A percentile compares a stretch with the other conserved stretches of the same genome.
Evolutionary conservation across 768 basidiomycete genomes (phyloP).

Genomic region (Termitomyces sp.): DNA sequence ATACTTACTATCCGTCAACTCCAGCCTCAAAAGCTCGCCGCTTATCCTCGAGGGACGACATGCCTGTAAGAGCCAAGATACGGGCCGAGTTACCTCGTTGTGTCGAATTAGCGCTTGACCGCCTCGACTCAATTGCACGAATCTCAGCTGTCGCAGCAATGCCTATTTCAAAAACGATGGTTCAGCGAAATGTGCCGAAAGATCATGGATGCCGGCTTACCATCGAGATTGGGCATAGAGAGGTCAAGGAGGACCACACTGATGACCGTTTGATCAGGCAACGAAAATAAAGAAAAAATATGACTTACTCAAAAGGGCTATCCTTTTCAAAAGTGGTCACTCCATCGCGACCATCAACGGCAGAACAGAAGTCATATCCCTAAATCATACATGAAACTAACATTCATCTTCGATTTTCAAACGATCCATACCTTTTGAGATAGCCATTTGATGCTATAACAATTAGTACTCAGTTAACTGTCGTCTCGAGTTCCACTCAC

Average conservation of each 20-base stretch:
- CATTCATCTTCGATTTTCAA: neutral
- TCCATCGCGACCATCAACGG: slow-evolving; percentile 83
- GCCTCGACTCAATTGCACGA: slow-evolving; percentile 61
- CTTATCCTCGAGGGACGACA: slow-evolving; percentile 93
- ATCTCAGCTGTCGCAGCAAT: slow-evolving; percentile 84
- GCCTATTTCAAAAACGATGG: slow-evolving; percentile 38
- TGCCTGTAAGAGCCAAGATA: slow-evolving; percentile 89
- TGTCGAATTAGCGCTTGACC: slow-evolving; percentile 25
- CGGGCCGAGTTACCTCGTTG: slow-evolving; percentile 31
- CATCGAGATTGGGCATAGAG: slow-evolving; percentile 94
- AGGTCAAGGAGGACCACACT: slow-evolving; percentile 88
- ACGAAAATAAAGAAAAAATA: neutral
- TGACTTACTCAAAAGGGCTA: slow-evolving; percentile 82
- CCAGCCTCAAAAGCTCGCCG: slow-evolving; percentile 88
- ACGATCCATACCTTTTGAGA: slow-evolving; percentile 45
- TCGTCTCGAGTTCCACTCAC: slow-evolving; percentile 43
- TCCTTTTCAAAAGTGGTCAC: slow-evolving; percentile 71
- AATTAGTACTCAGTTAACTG: slow-evolving; percentile 10
- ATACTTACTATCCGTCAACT: slow-evolving; percentile 92
- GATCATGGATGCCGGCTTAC: slow-evolving; percentile 32
- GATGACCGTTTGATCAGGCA: slow-evolving; percentile 15
- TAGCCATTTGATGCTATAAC: slow-evolving; percentile 59
- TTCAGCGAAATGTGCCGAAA: neutral
- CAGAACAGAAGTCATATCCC: slow-evolving; percentile 77
- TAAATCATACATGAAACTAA: slow-evolving; percentile 14